A percentile compares a stretch with the other conserved stretches of the same genome.
These are phyloP conservation scores for Iberis pinnata DNA, from an alignment of 345 rosid species.

Conservation along the genomic window DNA sequence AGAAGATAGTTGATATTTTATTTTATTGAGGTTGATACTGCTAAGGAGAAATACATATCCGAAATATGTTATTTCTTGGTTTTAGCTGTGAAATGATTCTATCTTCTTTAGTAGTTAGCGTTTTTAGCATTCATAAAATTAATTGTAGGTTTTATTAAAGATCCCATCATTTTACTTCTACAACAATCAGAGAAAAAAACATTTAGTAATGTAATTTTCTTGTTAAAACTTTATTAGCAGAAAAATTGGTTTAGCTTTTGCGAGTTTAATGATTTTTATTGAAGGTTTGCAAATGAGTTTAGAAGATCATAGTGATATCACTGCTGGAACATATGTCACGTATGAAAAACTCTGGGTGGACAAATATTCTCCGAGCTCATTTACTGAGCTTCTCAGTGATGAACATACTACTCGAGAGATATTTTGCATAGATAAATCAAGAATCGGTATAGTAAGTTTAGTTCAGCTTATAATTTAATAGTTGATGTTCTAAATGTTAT, in stretches of 20 bases:
- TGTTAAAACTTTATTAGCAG: neutral
- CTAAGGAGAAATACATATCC: too few species aligned
- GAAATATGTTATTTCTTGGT: too few species aligned
- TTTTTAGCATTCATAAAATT: neutral
- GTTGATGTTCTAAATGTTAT: constrained; percentile 7
- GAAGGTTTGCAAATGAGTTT: constrained; percentile 72
- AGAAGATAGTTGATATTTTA: too few species aligned
- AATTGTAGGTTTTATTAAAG: constrained; percentile 56
- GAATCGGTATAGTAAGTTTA: constrained; percentile 1
- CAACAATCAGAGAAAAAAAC: constrained; percentile 65
- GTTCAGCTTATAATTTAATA: constrained; percentile 4
- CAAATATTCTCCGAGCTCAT: constrained; percentile 83
- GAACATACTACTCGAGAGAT: constrained; percentile 97
- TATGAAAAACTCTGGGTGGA: constrained; percentile 88
- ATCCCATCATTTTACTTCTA: constrained; percentile 59
- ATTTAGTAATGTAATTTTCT: constrained; percentile 50
- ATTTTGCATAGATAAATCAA: constrained; percentile 12
- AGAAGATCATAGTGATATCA: constrained; percentile 35
- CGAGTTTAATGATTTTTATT: constrained; percentile 4
- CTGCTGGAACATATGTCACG: constrained; percentile 35
- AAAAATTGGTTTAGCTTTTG: neutral
- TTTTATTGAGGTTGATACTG: too few species aligned
- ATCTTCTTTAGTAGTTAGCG: neutral
- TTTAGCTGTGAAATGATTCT: too few species aligned
- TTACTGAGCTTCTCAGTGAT: constrained; percentile 95